Evolutionary conservation across 306 rosid species (phyloP).

Genomic region (Gynostemma pentaphyllum): DNA sequence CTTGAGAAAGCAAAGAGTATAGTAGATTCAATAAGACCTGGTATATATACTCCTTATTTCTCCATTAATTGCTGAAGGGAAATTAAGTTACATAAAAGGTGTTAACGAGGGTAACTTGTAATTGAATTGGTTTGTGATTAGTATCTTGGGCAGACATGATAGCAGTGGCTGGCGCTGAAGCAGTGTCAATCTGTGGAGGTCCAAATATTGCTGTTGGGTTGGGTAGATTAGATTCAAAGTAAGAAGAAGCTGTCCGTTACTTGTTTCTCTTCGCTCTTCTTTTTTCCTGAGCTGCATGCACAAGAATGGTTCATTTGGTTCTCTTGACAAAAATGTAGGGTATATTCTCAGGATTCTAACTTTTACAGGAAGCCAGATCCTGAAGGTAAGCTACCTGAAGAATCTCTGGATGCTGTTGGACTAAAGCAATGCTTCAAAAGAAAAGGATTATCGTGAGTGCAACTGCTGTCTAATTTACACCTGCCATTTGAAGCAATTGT

Average conservation of each 20-base stretch:
- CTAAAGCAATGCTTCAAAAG: conserved; percentile 60
- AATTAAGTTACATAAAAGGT: not conserved
- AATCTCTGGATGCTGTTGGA: conserved; percentile 63
- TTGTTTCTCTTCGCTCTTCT: not conserved
- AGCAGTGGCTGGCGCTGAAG: conserved; percentile 93
- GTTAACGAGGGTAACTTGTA: conserved; percentile 26
- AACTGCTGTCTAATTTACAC: not conserved
- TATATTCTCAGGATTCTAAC: not conserved
- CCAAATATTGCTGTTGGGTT: conserved; percentile 57
- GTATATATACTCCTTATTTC: conserved; percentile 28
- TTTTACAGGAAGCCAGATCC: conserved; percentile 60
- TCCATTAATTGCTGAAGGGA: not conserved
- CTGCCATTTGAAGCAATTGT: not conserved
- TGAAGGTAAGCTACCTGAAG: conserved; percentile 87
- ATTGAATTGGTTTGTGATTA: conserved; percentile 22
- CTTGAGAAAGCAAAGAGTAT: conserved; percentile 66
- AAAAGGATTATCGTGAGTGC: conserved; percentile 84
- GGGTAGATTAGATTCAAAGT: conserved; percentile 78
- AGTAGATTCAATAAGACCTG: conserved; percentile 63
- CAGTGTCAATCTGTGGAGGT: conserved; percentile 87
- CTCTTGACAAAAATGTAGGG: not conserved
- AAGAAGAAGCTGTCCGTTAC: conserved; percentile 23
- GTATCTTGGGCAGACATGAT: conserved; percentile 94
- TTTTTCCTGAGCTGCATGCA: not conserved
- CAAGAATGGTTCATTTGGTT: not conserved